These are phyloP conservation scores for Pythium sukuiense DNA, from an alignment of 352 stramenopile genomes.

Conservation along the genomic window DNA sequence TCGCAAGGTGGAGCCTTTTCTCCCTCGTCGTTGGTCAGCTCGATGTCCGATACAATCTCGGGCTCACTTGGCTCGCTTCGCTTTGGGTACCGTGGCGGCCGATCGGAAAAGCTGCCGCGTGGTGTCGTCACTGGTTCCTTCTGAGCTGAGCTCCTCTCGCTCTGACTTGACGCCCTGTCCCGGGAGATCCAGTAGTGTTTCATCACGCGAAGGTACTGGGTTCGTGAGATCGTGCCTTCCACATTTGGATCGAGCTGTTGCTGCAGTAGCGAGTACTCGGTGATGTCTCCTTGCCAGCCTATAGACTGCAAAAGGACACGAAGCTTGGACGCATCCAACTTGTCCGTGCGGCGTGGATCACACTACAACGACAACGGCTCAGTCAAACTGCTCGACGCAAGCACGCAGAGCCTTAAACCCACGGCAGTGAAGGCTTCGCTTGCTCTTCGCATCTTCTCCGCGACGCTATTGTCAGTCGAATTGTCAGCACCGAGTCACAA, in stretches of 20 bases:
- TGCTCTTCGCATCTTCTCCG: conserved; percentile 54
- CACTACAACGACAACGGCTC: conserved; percentile 27
- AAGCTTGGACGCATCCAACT: conserved; percentile 47
- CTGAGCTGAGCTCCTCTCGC: not conserved
- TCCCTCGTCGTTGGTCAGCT: conserved; percentile 11
- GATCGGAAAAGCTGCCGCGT: conserved; percentile 17
- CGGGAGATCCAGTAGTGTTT: conserved; percentile 39
- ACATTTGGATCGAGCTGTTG: conserved; percentile 52
- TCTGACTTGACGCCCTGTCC: not conserved
- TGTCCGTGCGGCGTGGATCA: conserved; percentile 40
- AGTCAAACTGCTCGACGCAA: no score
- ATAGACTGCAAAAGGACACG: conserved; percentile 51
- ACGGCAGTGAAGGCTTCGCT: conserved; percentile 55
- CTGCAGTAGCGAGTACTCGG: conserved; percentile 45
- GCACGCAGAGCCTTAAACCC: no score
- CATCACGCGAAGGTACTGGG: conserved; percentile 43
- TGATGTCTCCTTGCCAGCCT: conserved; percentile 47
- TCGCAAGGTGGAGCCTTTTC: not conserved
- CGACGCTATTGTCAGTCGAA: conserved; percentile 27
- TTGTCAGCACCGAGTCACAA: conserved; percentile 17
- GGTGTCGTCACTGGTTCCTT: not conserved
- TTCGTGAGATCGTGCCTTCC: conserved; percentile 40
- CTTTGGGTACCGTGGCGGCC: not conserved
- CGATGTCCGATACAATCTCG: conserved; percentile 15
- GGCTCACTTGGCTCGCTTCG: conserved; percentile 16